Evolutionary conservation across 495 filamentous ascomycete genomes (phyloP).

Genomic region (Evernia prunastri): DNA sequence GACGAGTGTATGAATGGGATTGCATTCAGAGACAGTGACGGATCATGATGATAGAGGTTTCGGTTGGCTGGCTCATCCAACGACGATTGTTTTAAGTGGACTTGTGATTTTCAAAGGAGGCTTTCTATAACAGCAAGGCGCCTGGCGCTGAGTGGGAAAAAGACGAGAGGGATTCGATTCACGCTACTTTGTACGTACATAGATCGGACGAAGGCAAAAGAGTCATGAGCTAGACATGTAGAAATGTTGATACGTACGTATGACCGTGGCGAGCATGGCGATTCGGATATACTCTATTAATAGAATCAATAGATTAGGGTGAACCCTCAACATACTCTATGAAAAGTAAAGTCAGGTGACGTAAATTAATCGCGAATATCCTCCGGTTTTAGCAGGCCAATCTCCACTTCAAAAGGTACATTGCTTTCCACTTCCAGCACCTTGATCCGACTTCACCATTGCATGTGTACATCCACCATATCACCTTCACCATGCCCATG

Average conservation of each 20-base stretch:
- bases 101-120: background rate
- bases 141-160: background rate
- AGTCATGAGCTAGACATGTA: background rate
- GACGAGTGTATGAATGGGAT: slow-evolving; percentile 90
- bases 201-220: background rate
- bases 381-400: background rate
- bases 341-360: background rate
- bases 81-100: background rate
- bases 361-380: background rate
- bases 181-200: background rate
- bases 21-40: slow-evolving; percentile 55
- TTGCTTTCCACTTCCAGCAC: background rate
- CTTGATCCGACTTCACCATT: background rate
- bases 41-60: slow-evolving; percentile 1
- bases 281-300: background rate
- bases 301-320: background rate
- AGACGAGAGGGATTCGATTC: background rate
- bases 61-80: background rate
- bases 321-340: too few species aligned
- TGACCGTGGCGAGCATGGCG: too few species aligned
- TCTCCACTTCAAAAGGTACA: background rate
- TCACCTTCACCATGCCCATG: slow-evolving; percentile 24
- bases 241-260: too few species aligned
- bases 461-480: background rate
- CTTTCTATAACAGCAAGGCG: background rate